Conservation (phyloP, 2,329 filamentous ascomycete species). For the Domatiomyces globalis region DNA sequence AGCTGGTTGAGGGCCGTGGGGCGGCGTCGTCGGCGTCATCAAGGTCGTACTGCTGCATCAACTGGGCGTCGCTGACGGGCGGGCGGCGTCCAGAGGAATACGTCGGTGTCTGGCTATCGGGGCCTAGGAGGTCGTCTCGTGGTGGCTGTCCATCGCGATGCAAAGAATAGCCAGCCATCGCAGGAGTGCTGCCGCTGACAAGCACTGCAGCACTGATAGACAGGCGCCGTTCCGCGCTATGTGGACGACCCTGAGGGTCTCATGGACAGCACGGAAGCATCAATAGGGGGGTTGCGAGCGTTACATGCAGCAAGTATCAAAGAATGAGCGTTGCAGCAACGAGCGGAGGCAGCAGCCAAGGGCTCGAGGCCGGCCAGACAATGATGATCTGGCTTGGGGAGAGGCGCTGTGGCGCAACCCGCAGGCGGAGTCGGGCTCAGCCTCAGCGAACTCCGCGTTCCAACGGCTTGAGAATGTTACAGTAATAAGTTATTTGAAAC, state of each 20-base stretch:
- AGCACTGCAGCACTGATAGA: too few species aligned
- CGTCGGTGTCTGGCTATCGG: conserved; percentile 23
- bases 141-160: background rate
- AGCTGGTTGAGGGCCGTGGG: conserved; percentile 72
- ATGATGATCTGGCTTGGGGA: background rate
- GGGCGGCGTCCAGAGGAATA: conserved; percentile 67
- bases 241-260: background rate
- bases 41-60: conserved; percentile 61
- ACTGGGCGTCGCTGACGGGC: conserved; percentile 65
- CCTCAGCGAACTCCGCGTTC: background rate
- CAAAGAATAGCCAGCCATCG: background rate
- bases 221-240: background rate
- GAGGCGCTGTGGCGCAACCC: background rate
- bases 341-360: too few species aligned
- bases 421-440: background rate
- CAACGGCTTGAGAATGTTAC: background rate
- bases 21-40: conserved; percentile 49
- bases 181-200: too few species aligned
- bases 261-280: background rate
- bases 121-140: conserved; percentile 27
- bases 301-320: background rate
- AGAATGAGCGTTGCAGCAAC: background rate
- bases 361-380: background rate
- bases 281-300: background rate
- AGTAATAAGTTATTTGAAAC: too few species aligned